Conservation (phyloP, 768 basidiomycete species). For the Kwoniella bestiolae region DNA sequence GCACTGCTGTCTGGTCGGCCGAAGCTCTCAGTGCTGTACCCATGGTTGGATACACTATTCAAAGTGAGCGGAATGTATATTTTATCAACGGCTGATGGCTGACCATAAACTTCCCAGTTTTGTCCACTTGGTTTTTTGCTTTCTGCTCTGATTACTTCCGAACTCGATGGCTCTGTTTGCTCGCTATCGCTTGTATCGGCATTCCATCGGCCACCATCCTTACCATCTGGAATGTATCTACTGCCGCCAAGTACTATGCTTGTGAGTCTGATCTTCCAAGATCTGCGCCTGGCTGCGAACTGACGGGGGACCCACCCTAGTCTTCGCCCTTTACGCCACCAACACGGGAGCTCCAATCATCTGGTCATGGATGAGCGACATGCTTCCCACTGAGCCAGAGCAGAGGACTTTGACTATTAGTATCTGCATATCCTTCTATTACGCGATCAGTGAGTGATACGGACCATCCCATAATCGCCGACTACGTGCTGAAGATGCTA, state of each 20-base stretch:
- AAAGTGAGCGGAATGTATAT: not conserved
- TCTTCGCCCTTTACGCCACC: no score
- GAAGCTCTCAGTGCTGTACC: slow-evolving; percentile 19
- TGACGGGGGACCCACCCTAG: no score
- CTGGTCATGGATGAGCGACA: slow-evolving; percentile 47
- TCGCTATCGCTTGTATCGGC: slow-evolving; percentile 31
- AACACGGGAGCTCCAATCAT: slow-evolving; percentile 30
- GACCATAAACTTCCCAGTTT: no score
- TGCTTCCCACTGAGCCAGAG: slow-evolving; percentile 46
- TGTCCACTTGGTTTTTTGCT: slow-evolving; percentile 2
- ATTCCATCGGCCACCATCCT: slow-evolving; percentile 45
- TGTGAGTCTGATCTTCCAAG: slow-evolving; percentile 29
- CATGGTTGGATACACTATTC: slow-evolving; percentile 14
- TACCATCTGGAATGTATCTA: slow-evolving; percentile 44
- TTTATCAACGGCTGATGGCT: no score
- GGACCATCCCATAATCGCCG: no score
- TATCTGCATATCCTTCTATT: slow-evolving; percentile 5
- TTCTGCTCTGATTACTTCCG: slow-evolving; percentile 42
- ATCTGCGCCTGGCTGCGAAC: no score
- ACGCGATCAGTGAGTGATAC: no score
- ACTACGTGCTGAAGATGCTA: no score
- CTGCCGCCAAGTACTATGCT: slow-evolving; percentile 48
- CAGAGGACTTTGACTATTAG: slow-evolving; percentile 47
- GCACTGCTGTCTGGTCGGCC: slow-evolving; percentile 17
- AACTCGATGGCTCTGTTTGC: slow-evolving; percentile 44